phyloP scores from a whole-genome alignment of 495 filamentous ascomycete genomes.

The Lepidopterella palustris region DNA sequence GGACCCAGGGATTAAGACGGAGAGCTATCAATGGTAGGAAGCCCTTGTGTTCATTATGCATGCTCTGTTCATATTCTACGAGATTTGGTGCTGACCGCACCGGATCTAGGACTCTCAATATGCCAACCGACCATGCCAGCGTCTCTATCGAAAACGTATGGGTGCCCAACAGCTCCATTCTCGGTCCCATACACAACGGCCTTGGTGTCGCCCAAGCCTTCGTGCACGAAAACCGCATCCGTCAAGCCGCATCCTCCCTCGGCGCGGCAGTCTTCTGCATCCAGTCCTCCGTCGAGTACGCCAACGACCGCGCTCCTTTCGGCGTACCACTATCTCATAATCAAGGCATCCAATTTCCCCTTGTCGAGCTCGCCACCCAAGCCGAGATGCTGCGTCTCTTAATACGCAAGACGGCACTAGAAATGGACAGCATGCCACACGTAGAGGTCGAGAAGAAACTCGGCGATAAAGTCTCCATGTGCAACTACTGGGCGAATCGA shows the following conservation, averaged over 20 bases:
- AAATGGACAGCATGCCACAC: slow-evolving; percentile 51
- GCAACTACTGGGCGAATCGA: slow-evolving; percentile 58
- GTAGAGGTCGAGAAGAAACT: slow-evolving; percentile 48
- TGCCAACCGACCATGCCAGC: slow-evolving; percentile 57
- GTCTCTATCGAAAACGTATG: slow-evolving; percentile 45
- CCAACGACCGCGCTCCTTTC: slow-evolving; percentile 47
- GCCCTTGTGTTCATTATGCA: background rate
- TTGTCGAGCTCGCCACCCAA: slow-evolving; percentile 55
- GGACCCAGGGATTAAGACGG: slow-evolving; percentile 43
- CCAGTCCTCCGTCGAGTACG: slow-evolving; percentile 47
- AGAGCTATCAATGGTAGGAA: slow-evolving; percentile 47
- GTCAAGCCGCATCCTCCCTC: slow-evolving; percentile 53
- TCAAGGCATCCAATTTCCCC: slow-evolving; percentile 55
- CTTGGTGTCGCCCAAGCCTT: slow-evolving; percentile 55
- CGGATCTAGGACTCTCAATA: slow-evolving; percentile 47
- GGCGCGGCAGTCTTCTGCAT: slow-evolving; percentile 53
- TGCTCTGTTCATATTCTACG: background rate
- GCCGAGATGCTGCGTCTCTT: slow-evolving; percentile 54
- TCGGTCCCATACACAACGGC: slow-evolving; percentile 44
- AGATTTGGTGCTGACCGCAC: background rate
- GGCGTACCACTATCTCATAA: slow-evolving; percentile 49
- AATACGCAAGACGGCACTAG: slow-evolving; percentile 51
- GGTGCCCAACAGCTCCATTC: slow-evolving; percentile 44
- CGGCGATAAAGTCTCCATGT: slow-evolving; percentile 54
- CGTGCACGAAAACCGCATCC: slow-evolving; percentile 56